Percentiles rank a stretch among this genome's conserved stretches.
Conservation (phyloP, 306 rosid species). For the Prunus kanzakura region DNA sequence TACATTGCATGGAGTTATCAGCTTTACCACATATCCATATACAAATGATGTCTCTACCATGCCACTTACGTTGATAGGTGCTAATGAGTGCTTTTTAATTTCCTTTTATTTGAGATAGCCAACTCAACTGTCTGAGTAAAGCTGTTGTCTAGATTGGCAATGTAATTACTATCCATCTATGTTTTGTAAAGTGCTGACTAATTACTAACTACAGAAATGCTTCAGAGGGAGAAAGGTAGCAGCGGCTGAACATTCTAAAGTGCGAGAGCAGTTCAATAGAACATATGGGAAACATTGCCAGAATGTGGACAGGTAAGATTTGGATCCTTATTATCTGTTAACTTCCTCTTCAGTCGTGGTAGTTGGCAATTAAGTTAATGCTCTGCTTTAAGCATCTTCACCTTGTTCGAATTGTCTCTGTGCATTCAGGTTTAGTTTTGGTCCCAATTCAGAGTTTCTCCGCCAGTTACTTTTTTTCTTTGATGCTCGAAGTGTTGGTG, state of each 20-base stretch:
- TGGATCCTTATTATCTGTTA: constrained; percentile 9
- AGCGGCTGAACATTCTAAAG: constrained; percentile 53
- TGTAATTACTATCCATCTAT: not conserved
- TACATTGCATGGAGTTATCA: not conserved
- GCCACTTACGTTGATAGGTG: not conserved
- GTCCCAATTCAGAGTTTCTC: constrained; percentile 82
- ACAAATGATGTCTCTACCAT: not conserved
- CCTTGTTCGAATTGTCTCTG: constrained; percentile 22
- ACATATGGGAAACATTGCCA: constrained; percentile 58
- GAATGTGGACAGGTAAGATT: constrained; percentile 68
- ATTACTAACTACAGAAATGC: constrained; percentile 85
- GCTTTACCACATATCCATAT: not conserved
- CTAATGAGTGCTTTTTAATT: not conserved
- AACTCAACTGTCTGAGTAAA: not conserved
- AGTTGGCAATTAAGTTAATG: not conserved
- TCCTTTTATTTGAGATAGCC: not conserved
- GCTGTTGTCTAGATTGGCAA: not conserved
- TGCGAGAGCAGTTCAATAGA: constrained; percentile 59
- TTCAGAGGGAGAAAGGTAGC: constrained; percentile 85
- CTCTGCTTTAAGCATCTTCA: constrained; percentile 13
- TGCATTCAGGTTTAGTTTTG: constrained; percentile 76
- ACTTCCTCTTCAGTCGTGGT: not conserved
- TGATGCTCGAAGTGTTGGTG: constrained; percentile 50
- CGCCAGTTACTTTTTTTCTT: constrained; percentile 86
- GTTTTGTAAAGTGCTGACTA: constrained; percentile 43